Evolutionary conservation across 2,329 filamentous ascomycete species (phyloP).

Genomic region (Chaetoscypha palmicola): DNA sequence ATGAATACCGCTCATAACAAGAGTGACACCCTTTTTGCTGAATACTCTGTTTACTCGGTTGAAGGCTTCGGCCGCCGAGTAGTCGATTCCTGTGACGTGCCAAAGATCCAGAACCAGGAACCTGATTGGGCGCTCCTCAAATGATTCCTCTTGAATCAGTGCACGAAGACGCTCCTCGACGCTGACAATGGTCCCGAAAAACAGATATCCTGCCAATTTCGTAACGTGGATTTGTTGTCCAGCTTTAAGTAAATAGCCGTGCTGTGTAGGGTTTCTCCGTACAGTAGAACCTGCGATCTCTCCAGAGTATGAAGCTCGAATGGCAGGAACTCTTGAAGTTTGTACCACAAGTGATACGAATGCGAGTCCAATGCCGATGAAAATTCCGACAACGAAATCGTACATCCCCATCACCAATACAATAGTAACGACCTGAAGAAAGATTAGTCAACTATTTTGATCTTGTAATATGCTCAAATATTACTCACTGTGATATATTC

Average conservation of each 20-base stretch:
- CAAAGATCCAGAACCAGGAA: slow-evolving; percentile 85
- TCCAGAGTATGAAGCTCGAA: slow-evolving; percentile 84
- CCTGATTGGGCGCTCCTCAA: slow-evolving; percentile 70
- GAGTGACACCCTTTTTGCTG: slow-evolving; percentile 65
- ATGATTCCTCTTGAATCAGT: slow-evolving; percentile 76
- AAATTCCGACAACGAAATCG: slow-evolving; percentile 92
- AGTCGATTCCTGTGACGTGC: slow-evolving; percentile 88
- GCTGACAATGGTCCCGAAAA: slow-evolving; percentile 95
- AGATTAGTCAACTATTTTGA: slow-evolving; percentile 14
- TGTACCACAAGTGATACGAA: slow-evolving; percentile 89
- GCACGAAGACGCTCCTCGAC: slow-evolving; percentile 83
- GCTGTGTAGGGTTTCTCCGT: slow-evolving; percentile 80
- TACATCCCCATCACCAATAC: slow-evolving; percentile 94
- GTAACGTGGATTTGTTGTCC: slow-evolving; percentile 84
- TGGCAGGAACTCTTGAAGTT: slow-evolving; percentile 80
- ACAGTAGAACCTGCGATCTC: slow-evolving; percentile 88
- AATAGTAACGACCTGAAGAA: slow-evolving; percentile 64
- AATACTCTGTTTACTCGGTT: slow-evolving; percentile 84
- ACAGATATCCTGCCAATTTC: slow-evolving; percentile 91
- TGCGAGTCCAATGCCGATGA: slow-evolving; percentile 83
- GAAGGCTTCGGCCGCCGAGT: slow-evolving; percentile 93
- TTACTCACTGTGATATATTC: slow-evolving; percentile 75
- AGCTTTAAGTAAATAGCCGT: slow-evolving; percentile 77
- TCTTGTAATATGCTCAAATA: background rate
- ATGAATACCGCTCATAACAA: slow-evolving; percentile 78